These are phyloP conservation scores for Solanum rostratum DNA, from an alignment of 257 asterid genomes.

Conservation along the genomic window DNA sequence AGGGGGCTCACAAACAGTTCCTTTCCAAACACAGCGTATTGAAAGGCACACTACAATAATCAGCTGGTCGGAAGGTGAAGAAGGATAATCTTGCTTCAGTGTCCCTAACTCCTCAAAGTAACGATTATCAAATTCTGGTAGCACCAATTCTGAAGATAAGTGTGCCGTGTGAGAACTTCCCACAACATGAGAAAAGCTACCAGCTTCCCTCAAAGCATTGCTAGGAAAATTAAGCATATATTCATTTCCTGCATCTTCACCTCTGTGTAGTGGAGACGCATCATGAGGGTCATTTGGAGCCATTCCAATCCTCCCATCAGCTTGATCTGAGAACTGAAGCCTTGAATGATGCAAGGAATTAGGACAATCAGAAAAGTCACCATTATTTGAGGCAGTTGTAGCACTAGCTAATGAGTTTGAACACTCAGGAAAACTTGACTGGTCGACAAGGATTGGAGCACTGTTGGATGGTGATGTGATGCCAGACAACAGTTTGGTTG, in stretches of 20 bases:
- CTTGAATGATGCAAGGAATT: background rate
- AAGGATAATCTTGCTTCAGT: slow-evolving; percentile 64
- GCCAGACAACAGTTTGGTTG: slow-evolving; percentile 18
- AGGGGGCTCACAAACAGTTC: slow-evolving; percentile 86
- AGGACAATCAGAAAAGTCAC: background rate
- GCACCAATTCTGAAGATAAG: background rate
- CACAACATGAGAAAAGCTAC: slow-evolving; percentile 9
- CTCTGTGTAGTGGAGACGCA: background rate
- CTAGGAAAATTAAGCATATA: background rate
- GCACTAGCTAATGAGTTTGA: background rate
- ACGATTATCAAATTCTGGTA: background rate
- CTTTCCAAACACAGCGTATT: slow-evolving; percentile 89
- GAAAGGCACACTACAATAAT: slow-evolving; percentile 85
- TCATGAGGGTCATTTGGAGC: background rate
- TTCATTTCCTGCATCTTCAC: background rate
- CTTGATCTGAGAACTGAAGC: background rate
- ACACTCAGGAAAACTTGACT: slow-evolving; percentile 10
- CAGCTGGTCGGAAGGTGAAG: slow-evolving; percentile 84
- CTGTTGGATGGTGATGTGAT: background rate
- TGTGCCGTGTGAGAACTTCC: background rate
- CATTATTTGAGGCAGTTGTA: background rate
- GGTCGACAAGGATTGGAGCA: background rate
- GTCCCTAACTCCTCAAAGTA: slow-evolving; percentile 31
- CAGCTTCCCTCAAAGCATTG: slow-evolving; percentile 10
- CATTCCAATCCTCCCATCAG: background rate